Evolutionary conservation across 2,329 filamentous ascomycete genomes (phyloP).

Genomic region (Drechslerella dactyloides): DNA sequence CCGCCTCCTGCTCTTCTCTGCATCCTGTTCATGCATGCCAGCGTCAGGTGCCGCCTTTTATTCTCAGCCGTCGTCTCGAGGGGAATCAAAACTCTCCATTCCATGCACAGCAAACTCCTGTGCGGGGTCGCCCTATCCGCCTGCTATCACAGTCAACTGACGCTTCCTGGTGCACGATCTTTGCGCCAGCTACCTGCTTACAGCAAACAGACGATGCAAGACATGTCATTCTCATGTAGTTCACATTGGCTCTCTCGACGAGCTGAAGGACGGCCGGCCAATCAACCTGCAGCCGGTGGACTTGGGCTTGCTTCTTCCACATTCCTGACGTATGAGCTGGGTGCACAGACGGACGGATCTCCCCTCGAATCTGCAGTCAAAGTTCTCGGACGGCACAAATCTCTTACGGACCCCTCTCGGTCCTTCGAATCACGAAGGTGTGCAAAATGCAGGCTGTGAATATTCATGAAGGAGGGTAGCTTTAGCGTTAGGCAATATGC

Average conservation of each 20-base stretch:
- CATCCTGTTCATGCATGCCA: neutral
- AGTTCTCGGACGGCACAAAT: too few relatives aligned
- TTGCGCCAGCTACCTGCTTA: too few relatives aligned
- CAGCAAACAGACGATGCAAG: too few relatives aligned
- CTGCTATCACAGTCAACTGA: neutral
- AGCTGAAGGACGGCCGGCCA: slow-evolving; percentile 11
- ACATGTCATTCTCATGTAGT: too few relatives aligned
- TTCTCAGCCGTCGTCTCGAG: slow-evolving; percentile 11
- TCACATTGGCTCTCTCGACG: too few relatives aligned
- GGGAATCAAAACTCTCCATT: slow-evolving; percentile 12
- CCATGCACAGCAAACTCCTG: neutral
- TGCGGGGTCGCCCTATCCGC: neutral
- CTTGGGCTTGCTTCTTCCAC: slow-evolving; percentile 1
- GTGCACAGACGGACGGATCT: neutral
- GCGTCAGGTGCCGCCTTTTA: neutral
- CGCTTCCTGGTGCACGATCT: too few relatives aligned
- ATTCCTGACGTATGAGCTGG: neutral
- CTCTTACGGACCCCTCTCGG: too few relatives aligned
- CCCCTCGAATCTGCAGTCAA: neutral
- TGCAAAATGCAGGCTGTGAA: too few relatives aligned
- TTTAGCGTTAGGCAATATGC: too few relatives aligned
- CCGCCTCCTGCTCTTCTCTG: neutral
- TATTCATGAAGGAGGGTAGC: too few relatives aligned
- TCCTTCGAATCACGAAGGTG: too few relatives aligned
- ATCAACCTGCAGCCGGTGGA: slow-evolving; percentile 30